These are phyloP conservation scores for Suhomyces prunicola DNA, from an alignment of 805 yeast genomes.

Conservation along the genomic window DNA sequence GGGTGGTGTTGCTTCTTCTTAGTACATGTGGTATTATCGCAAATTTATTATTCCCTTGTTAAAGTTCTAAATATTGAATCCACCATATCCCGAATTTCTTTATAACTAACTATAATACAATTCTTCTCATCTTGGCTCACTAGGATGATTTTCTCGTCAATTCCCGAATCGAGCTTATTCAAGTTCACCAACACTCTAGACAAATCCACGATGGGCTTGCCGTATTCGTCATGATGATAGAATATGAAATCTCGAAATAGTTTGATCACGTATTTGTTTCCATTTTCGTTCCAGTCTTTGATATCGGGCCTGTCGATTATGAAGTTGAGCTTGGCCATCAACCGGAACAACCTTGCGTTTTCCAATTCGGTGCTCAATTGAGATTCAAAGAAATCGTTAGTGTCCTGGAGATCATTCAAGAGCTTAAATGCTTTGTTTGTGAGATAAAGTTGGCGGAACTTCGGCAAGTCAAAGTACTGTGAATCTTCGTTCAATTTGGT, in stretches of 20 bases:
- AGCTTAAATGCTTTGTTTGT: conserved; percentile 40
- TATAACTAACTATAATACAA: conserved; percentile 80
- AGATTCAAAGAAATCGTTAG: conserved; percentile 57
- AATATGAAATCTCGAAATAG: conserved; percentile 82
- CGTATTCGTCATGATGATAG: conserved; percentile 75
- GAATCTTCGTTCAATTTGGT: conserved; percentile 14
- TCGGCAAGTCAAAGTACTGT: conserved; percentile 19
- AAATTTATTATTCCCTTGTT: conserved; percentile 1
- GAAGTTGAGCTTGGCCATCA: conserved; percentile 77
- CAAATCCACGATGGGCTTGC: conserved; percentile 75
- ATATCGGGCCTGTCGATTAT: conserved; percentile 72
- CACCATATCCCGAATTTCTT: conserved; percentile 71
- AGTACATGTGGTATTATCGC: not conserved
- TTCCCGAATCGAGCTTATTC: conserved; percentile 90
- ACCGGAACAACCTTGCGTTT: conserved; percentile 80
- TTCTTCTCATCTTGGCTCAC: conserved; percentile 82
- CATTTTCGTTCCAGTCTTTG: conserved; percentile 64
- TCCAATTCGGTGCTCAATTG: conserved; percentile 73
- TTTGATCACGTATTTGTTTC: conserved; percentile 58
- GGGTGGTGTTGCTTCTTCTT: not conserved
- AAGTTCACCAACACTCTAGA: conserved; percentile 74
- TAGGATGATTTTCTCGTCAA: conserved; percentile 75
- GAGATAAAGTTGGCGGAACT: conserved; percentile 23
- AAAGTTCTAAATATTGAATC: conserved; percentile 53
- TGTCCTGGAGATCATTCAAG: conserved; percentile 49